Conservation (phyloP, 768 basidiomycete genomes). For the Lactarius hatsudake region DNA sequence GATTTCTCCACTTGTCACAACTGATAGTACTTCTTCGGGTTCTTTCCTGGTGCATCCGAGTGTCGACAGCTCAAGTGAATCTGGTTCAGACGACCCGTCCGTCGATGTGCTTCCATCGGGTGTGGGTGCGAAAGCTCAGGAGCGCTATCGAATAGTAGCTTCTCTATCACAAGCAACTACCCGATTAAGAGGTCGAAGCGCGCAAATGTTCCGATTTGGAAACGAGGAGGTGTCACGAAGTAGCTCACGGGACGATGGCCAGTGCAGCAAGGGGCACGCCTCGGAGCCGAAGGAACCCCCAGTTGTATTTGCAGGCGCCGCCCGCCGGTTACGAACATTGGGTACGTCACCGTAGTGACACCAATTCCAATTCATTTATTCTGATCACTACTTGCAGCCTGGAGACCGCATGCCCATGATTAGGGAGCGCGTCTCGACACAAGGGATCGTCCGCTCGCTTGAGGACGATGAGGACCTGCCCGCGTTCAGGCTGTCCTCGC, state of each 20-base stretch:
- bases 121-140: not conserved
- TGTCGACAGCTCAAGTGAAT: not conserved
- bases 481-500: constrained; percentile 60
- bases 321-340: not conserved
- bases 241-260: not conserved
- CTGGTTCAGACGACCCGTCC: not conserved
- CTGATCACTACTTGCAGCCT: constrained; percentile 30
- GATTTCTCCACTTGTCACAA: not conserved
- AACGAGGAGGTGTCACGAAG: not conserved
- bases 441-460: constrained; percentile 72
- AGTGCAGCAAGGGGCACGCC: not conserved
- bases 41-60: not conserved
- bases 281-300: not conserved
- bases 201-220: not conserved
- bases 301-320: not conserved
- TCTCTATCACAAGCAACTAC: constrained; percentile 1
- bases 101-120: not conserved
- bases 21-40: not conserved
- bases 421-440: constrained; percentile 83
- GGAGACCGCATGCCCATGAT: constrained; percentile 64
- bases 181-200: not conserved
- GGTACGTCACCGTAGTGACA: not conserved
- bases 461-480: constrained; percentile 66
- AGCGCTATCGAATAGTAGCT: not conserved
- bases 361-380: not conserved